Evolutionary conservation across 805 yeast genomes (phyloP), one percentile per base, ranked within the genome.

Genomic region (Nakazawaea ernobii): DNA sequence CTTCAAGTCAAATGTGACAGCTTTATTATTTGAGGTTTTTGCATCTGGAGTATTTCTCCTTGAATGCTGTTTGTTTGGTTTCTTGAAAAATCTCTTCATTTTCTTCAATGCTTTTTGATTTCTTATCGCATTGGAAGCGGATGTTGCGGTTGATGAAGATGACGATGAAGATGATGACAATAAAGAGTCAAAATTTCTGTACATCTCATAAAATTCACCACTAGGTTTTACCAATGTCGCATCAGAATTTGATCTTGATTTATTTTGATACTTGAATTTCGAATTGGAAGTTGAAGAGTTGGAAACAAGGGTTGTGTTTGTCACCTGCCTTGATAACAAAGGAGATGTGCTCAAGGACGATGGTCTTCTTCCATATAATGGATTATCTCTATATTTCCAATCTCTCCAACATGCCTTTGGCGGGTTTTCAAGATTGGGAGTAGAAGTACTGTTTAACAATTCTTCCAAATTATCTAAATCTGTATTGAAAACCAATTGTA

Each of bases 401-500:
- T 89, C 96, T 59, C 96, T 74, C 97, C 97, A 89, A 8, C 92
- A 84, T 0, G 96, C 96, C 6, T 32, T 28, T 4, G 40, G 15
- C 1, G 35, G 36, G 11, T 24, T 20, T 20, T 20, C 24, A 20
- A 20, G 24, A 20, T 20, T 20, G 5, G 24, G 24, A 20, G 24
- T 20, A 20, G 24, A 20, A 20, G 24, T 20, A 20, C 24, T 41
- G 36, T 29, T 45, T 36, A 35, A 33, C 44, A 39, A 32, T 13
- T 39, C 50, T 32, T 43, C 48, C 49, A 42, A 29, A 17, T 27
- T 42, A 32, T 41, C 47, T 30, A 32, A 35, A 35, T 40, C 49
- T 9, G 43, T 29, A 17, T 47, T 42, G 32, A 37, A 35, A 35
- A 42, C 33, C 30, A 39, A 37, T 17, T 38, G 37, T 38, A 51